These are phyloP conservation scores for Trametes gibbosa DNA, from an alignment of 768 basidiomycete species.

Conservation along the genomic window DNA sequence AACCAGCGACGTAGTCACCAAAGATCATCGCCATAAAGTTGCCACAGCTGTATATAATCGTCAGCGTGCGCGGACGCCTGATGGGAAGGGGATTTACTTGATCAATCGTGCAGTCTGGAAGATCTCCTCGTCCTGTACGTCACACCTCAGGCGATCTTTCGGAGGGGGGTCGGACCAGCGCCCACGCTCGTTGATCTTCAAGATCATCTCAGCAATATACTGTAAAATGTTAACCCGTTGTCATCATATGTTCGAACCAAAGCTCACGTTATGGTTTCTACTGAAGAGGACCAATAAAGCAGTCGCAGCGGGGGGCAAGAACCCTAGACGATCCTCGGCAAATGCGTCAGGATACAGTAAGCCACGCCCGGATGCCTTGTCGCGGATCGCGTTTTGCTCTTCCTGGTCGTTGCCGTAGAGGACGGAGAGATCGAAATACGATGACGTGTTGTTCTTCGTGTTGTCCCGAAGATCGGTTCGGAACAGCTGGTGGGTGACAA, in stretches of 20 bases:
- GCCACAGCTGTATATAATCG: constrained; percentile 33
- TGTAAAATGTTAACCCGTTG: constrained; percentile 20
- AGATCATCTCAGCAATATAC: constrained; percentile 54
- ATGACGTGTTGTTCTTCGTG: constrained; percentile 50
- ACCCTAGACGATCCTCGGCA: constrained; percentile 48
- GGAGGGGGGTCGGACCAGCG: constrained; percentile 43
- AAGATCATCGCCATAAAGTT: constrained; percentile 55
- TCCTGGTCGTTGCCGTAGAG: constrained; percentile 50
- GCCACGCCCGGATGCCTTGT: constrained; percentile 46
- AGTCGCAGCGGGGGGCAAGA: constrained; percentile 52
- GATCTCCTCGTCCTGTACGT: constrained; percentile 51
- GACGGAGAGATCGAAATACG: constrained; percentile 55
- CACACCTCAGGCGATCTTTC: constrained; percentile 14
- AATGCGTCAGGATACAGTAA: constrained; percentile 53
- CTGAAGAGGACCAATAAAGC: constrained; percentile 55
- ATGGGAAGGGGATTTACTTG: constrained; percentile 31
- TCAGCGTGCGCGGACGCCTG: neutral
- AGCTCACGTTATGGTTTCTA: constrained; percentile 55
- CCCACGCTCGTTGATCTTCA: constrained; percentile 54
- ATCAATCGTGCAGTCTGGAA: constrained; percentile 56
- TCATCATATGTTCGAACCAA: no score
- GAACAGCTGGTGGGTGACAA: constrained; percentile 37
- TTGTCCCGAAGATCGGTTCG: constrained; percentile 42
- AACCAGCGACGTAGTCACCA: constrained; percentile 57
- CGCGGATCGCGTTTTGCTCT: constrained; percentile 42